phyloP scores from a whole-genome alignment of 805 yeast species.

The Candida rishiriensis region DNA sequence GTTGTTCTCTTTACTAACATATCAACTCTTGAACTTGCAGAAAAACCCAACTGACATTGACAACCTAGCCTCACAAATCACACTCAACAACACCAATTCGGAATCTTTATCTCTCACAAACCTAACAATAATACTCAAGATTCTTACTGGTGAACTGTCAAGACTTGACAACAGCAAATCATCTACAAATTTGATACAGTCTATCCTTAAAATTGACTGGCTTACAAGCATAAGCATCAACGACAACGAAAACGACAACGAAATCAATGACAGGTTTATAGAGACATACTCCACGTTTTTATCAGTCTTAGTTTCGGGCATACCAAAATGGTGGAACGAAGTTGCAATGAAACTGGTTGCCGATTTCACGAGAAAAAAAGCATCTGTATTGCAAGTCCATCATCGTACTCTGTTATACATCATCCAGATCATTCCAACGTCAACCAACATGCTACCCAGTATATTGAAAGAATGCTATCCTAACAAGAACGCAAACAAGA shows the following conservation, averaged over 20 bases:
- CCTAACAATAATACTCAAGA: slow-evolving; percentile 50
- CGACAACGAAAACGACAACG: no score
- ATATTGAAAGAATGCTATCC: slow-evolving; percentile 66
- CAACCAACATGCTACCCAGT: slow-evolving; percentile 58
- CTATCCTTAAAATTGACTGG: slow-evolving; percentile 67
- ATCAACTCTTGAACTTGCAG: slow-evolving; percentile 10
- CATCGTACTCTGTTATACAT: slow-evolving; percentile 66
- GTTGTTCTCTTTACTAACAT: slow-evolving; percentile 5
- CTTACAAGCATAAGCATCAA: slow-evolving; percentile 34
- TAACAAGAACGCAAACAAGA: slow-evolving; percentile 62
- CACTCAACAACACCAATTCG: slow-evolving; percentile 44
- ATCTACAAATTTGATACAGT: slow-evolving; percentile 49
- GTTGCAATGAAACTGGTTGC: slow-evolving; percentile 65
- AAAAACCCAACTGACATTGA: slow-evolving; percentile 54
- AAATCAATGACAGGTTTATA: slow-evolving; percentile 31
- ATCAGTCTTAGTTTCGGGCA: slow-evolving; percentile 72
- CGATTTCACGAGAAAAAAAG: slow-evolving; percentile 42
- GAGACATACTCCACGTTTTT: slow-evolving; percentile 65
- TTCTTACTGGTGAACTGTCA: slow-evolving; percentile 60
- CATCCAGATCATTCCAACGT: slow-evolving; percentile 74
- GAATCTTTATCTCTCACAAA: slow-evolving; percentile 53
- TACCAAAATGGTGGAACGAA: slow-evolving; percentile 87
- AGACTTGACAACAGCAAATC: slow-evolving; percentile 53
- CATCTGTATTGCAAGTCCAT: slow-evolving; percentile 33
- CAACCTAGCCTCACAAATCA: slow-evolving; percentile 54